A percentile compares a stretch with the other conserved stretches of the same genome.
Conservation (phyloP, 371 early-diverging fungal species). For the Mucor circinelloides region DNA sequence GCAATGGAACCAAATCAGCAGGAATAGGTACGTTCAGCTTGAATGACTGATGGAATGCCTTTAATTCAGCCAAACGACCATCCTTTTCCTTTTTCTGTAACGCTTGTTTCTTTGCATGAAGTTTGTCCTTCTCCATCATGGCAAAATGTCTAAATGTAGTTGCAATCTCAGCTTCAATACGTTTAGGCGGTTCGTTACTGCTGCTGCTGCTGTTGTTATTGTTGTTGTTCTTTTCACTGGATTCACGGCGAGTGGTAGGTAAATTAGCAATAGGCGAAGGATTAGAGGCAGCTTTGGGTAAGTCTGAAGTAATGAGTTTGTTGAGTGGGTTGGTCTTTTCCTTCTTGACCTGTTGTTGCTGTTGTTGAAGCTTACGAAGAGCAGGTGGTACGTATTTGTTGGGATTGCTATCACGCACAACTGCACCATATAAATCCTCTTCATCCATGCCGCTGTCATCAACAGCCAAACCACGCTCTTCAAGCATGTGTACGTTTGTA, state of each 20-base stretch:
- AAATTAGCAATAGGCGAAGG: constrained; percentile 41
- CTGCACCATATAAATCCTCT: constrained; percentile 86
- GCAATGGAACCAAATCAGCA: constrained; percentile 71
- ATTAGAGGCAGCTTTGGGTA: constrained; percentile 29
- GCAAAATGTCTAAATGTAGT: constrained; percentile 72
- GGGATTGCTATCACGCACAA: constrained; percentile 64
- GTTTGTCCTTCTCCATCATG: constrained; percentile 75
- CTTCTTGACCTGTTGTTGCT: constrained; percentile 21
- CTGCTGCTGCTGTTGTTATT: constrained; percentile 20
- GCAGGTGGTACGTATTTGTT: constrained; percentile 86
- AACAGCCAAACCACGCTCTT: constrained; percentile 84
- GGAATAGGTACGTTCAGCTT: constrained; percentile 78
- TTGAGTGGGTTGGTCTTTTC: constrained; percentile 26
- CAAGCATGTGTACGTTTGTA: constrained; percentile 86
- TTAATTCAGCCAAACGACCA: constrained; percentile 77
- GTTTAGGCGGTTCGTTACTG: constrained; percentile 8
- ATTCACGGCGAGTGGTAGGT: constrained; percentile 28
- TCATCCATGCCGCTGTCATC: constrained; percentile 82
- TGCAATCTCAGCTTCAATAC: constrained; percentile 61
- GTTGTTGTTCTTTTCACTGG: constrained; percentile 19
- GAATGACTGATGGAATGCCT: constrained; percentile 77
- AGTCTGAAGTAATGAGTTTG: constrained; percentile 34
- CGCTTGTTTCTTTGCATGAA: constrained; percentile 78
- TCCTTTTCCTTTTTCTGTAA: constrained; percentile 75
- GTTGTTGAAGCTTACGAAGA: constrained; percentile 57